Evolutionary conservation across 805 yeast genomes (phyloP).

Genomic region (Saturnispora saitoi): DNA sequence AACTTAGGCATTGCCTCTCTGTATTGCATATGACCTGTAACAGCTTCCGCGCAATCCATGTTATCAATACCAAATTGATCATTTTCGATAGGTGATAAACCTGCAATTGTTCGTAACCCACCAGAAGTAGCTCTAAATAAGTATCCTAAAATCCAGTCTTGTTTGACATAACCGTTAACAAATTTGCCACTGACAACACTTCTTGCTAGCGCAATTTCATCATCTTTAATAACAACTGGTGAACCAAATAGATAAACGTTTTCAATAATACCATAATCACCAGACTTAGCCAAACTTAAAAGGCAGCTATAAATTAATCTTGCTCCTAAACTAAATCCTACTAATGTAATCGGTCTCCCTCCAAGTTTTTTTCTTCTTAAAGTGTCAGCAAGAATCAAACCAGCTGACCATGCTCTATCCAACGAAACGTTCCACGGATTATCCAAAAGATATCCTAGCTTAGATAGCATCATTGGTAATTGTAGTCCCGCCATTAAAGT

Average conservation of each 20-base stretch:
- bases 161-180: slow-evolving; percentile 82
- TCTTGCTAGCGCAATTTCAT: slow-evolving; percentile 69
- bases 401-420: slow-evolving; percentile 97
- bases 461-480: slow-evolving; percentile 84
- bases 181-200: slow-evolving; percentile 85
- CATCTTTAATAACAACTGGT: slow-evolving; percentile 72
- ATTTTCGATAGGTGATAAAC: slow-evolving; percentile 68
- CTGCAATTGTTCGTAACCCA: slow-evolving; percentile 86
- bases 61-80: slow-evolving; percentile 49
- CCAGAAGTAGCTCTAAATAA: slow-evolving; percentile 93
- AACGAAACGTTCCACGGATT: slow-evolving; percentile 98
- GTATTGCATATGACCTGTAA: slow-evolving; percentile 97
- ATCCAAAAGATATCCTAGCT: slow-evolving; percentile 80
- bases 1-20: slow-evolving; percentile 87
- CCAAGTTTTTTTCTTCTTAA: slow-evolving; percentile 82
- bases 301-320: slow-evolving; percentile 86
- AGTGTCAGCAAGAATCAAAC: slow-evolving; percentile 84
- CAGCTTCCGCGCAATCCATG: slow-evolving; percentile 75
- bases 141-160: slow-evolving; percentile 95
- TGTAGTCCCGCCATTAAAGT: slow-evolving; percentile 91
- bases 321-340: slow-evolving; percentile 92
- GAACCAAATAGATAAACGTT: slow-evolving; percentile 83
- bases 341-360: slow-evolving; percentile 81
- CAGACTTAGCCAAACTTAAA: slow-evolving; percentile 72
- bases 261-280: slow-evolving; percentile 83